Evolutionary conservation across 2,329 filamentous ascomycete genomes (phyloP).

Genomic region (Colletotrichum simmondsii): DNA sequence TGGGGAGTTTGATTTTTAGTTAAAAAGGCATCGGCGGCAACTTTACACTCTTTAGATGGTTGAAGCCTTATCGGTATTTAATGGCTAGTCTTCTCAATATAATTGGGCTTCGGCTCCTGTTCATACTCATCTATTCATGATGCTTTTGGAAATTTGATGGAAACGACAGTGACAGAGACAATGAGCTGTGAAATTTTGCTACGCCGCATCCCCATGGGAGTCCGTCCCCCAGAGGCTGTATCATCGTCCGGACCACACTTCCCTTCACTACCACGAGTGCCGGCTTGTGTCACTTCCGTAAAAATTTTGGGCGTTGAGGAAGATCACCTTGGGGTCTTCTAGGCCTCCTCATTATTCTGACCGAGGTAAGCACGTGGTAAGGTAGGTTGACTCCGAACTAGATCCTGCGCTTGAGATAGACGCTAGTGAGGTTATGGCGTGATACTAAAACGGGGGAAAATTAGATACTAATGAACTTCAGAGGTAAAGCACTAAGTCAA

Average conservation of each 20-base stretch:
- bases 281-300: neutral
- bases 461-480: neutral
- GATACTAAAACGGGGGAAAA: neutral
- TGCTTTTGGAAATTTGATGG: neutral
- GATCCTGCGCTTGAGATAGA: neutral
- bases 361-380: too few relatives aligned
- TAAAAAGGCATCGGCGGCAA: neutral
- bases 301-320: neutral
- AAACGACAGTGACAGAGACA: neutral
- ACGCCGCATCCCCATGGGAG: too few relatives aligned
- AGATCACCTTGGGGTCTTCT: too few relatives aligned
- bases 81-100: slow-evolving; percentile 6
- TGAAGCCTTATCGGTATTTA: slow-evolving; percentile 19
- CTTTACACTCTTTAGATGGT: slow-evolving; percentile 14
- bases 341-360: too few relatives aligned
- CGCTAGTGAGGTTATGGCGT: neutral
- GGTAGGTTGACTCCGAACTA: neutral
- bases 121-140: neutral
- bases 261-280: neutral
- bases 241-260: too few relatives aligned
- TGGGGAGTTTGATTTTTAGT: neutral
- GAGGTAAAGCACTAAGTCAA: neutral
- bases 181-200: too few relatives aligned
- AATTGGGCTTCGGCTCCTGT: neutral
- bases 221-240: too few relatives aligned